Base-by-base conservation (phyloP, 2,329 filamentous ascomycete species). In the Tricladium varicosporioides region DNA sequence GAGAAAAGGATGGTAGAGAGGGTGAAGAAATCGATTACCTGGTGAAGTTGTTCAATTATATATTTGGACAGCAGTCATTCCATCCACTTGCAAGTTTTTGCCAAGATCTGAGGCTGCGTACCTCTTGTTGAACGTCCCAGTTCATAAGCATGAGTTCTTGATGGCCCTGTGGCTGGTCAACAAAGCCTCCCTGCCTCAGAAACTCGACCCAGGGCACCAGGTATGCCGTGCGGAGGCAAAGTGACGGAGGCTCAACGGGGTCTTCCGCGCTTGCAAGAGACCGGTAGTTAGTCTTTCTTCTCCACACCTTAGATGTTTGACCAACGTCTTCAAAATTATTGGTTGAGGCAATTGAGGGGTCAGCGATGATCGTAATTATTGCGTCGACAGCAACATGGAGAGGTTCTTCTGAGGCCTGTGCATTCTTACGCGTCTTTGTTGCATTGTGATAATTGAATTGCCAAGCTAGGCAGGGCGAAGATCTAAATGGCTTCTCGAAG, bases 1-100 rank as follows among this genome's bases (percentile, higher is more conserved):
- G n/a, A 42, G 48, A 40, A 11, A 18, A 48, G 44, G 16, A 56
- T 32, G 27, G 48, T 43, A 47, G 33, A 32, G 48, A 51, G 22
- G 22, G 22, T 27, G 22, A 42, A 36, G 15, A 53, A 52, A 22
- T 18, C 32, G 22, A 27, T 27, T 27, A 27, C 22, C 22, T 27
- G 22, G 22, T 27, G 22, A 27, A 27, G 22, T 27, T 7, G 22
- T 27, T 27, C 22, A 27, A 27, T 27, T 42, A 51, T 19, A 40
- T 16, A 42, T 8, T 50, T 16, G n/a, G 19, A 9, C 40, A 14
- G 11, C 14, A 36, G 7, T 18, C 9, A 42, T 51, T 13, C n/a
- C 31, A 32, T 51, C 22, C 22, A 27, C 22, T 27, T 27, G 22
- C 22, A 27, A 27, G 18, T 19, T 18, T 8, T 22, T 49, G 47